phyloP scores from a whole-genome alignment of 306 rosid genomes.

The Canavalia ensiformis region DNA sequence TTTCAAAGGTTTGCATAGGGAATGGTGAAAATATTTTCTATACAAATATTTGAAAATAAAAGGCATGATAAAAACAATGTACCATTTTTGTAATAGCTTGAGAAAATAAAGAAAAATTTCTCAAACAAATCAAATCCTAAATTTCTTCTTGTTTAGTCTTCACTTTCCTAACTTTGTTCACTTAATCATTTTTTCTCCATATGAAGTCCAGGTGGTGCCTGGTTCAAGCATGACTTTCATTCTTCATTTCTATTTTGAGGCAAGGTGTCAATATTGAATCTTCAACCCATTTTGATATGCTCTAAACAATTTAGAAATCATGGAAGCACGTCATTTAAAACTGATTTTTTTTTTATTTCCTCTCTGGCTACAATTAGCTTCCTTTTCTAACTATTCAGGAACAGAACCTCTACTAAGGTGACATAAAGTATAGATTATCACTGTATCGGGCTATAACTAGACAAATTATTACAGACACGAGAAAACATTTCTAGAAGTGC shows the following conservation, averaged over 20 bases:
- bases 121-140: neutral
- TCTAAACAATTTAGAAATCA: conserved; percentile 30
- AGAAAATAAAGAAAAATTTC: neutral
- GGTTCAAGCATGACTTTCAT: conserved; percentile 35
- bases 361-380: conserved; percentile 36
- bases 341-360: conserved; percentile 20
- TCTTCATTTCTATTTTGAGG: conserved; percentile 6
- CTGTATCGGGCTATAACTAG: conserved; percentile 5
- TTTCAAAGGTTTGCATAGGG: too few species aligned
- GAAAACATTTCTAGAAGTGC: conserved; percentile 28
- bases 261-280: conserved; percentile 30
- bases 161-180: conserved; percentile 24
- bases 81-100: neutral
- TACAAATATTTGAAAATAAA: neutral
- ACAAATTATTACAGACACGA: conserved; percentile 21
- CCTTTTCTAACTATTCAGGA: conserved; percentile 33
- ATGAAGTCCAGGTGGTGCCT: conserved; percentile 22
- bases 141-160: conserved; percentile 3
- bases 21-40: neutral
- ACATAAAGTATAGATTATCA: conserved; percentile 11
- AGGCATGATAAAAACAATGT: neutral
- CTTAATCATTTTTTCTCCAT: conserved; percentile 29
- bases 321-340: conserved; percentile 22
- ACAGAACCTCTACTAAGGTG: conserved; percentile 32
- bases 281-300: conserved; percentile 24